Base-by-base conservation (phyloP, 2,329 filamentous ascomycete genomes). In the Penicillium sp. region DNA sequence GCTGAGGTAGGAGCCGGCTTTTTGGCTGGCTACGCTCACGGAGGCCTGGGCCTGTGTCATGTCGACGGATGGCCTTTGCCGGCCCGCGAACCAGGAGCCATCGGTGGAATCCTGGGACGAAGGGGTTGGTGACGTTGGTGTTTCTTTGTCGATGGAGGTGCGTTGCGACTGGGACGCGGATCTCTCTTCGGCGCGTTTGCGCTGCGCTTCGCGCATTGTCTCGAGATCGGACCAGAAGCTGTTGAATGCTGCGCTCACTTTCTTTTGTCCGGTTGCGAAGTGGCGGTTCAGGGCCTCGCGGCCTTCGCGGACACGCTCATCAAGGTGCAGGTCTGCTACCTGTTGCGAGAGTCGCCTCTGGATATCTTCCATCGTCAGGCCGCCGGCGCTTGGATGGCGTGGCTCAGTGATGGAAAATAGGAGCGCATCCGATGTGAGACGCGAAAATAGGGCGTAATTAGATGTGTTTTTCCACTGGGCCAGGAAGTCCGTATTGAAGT, bases 361-460 rank as follows among this genome's bases (percentile, higher is more conserved):
- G 13, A 99, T 88, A 70, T 99, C 94, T 63, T 97, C 94, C 59
- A 99, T 91, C 1, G 88, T 92, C 21, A 99, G 80, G 0, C 91
- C 93, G 27, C 94, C 94, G 1, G 92, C 92, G 71, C 90, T 97
- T 4, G 94, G 94, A 72, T 99, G 94, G 58, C 87, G 87, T 2
- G 94, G 94, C 68, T 96, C 91, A 15, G 95, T 89, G 60, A 99
- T 90, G 63, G 96, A 93, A 68, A 97, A 99, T 16, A 99, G 82
- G 66, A 96, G 89, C 16, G 87, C 86, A 68, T 97, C 92, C 3
- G 72, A 74, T 1, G 88, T 90, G 64, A 89, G 79, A 15, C 82
- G 80, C 60, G 92, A 82, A 85, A 95, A 99, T 57, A 99, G 87
- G 48, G 88, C 84, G 73, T 94, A 96, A 69, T 97, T 97, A 59